These are phyloP conservation scores for Camellia oleifera DNA, from an alignment of 179 eudicot genomes.

Conservation along the genomic window DNA sequence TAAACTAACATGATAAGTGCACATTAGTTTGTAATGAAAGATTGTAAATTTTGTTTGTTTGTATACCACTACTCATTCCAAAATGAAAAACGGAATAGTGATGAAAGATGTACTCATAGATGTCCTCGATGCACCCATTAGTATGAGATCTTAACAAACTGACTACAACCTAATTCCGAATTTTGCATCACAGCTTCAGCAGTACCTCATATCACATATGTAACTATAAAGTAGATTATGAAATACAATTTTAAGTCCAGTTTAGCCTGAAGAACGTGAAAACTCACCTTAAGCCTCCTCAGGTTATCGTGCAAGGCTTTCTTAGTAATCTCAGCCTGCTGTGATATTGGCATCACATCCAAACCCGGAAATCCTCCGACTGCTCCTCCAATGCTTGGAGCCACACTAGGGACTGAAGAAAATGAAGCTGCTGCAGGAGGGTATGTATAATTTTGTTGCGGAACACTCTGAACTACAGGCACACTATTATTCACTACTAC, in stretches of 20 bases:
- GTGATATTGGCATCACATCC: slow-evolving; percentile 61
- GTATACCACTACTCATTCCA: too few relatives aligned
- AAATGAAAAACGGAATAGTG: not conserved
- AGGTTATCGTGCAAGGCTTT: slow-evolving; percentile 75
- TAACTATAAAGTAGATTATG: not conserved
- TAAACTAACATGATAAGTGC: too few relatives aligned
- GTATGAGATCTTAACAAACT: not conserved
- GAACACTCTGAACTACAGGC: slow-evolving; percentile 40
- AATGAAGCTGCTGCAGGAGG: slow-evolving; percentile 24
- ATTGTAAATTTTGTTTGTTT: too few relatives aligned
- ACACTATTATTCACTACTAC: slow-evolving; percentile 31
- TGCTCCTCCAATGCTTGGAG: slow-evolving; percentile 62
- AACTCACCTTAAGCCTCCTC: slow-evolving; percentile 68
- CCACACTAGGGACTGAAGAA: slow-evolving; percentile 28
- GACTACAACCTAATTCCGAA: not conserved
- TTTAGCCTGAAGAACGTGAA: not conserved
- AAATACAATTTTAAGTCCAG: not conserved
- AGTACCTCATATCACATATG: not conserved
- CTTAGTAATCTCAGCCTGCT: slow-evolving; percentile 79
- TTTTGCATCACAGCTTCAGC: not conserved
- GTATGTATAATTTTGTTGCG: slow-evolving; percentile 34
- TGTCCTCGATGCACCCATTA: not conserved
- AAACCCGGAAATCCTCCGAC: slow-evolving; percentile 43
- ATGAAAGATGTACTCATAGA: not conserved
- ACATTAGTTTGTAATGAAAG: too few relatives aligned